Percentiles rank a stretch among this genome's conserved stretches.
Evolutionary conservation across 148 eudicot species (phyloP).

Genomic region (Chenopodium suecicum): DNA sequence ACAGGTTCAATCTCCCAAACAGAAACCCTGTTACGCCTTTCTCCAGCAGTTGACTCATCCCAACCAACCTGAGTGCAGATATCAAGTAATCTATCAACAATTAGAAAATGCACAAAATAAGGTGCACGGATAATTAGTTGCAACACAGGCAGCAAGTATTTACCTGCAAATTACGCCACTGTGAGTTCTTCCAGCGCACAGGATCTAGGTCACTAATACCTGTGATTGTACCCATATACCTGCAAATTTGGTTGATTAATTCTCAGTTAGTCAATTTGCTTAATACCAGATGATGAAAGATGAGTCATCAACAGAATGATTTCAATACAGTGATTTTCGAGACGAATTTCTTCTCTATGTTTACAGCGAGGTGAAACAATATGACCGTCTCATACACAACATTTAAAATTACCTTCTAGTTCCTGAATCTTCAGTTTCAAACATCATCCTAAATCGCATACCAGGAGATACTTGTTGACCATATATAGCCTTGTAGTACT

Average conservation of each 20-base stretch:
- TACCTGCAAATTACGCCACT: slow-evolving; percentile 99
- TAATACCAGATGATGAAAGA: slow-evolving; percentile 1
- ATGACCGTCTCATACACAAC: neutral
- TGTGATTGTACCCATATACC: slow-evolving; percentile 98
- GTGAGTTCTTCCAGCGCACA: slow-evolving; percentile 90
- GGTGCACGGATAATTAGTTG: neutral
- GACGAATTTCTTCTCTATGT: neutral
- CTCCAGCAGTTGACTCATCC: slow-evolving; percentile 98
- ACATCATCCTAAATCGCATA: slow-evolving; percentile 97
- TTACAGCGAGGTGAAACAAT: neutral
- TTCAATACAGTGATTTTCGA: neutral
- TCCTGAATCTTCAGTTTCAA: slow-evolving; percentile 96
- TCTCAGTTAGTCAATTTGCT: slow-evolving; percentile 14
- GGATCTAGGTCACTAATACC: slow-evolving; percentile 92
- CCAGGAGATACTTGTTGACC: slow-evolving; percentile 90
- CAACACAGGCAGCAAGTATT: neutral
- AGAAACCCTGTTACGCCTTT: slow-evolving; percentile 88
- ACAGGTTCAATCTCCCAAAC: slow-evolving; percentile 98
- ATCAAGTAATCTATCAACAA: slow-evolving; percentile 9
- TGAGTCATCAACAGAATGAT: neutral
- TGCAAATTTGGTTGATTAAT: slow-evolving; percentile 29
- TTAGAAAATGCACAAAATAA: neutral
- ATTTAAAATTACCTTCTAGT: slow-evolving; percentile 72
- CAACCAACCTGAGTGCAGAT: slow-evolving; percentile 69
- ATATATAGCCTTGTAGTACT: slow-evolving; percentile 82